Evolutionary conservation across 805 yeast genomes (phyloP).

Genomic region (Blastobotrys attinorum): DNA sequence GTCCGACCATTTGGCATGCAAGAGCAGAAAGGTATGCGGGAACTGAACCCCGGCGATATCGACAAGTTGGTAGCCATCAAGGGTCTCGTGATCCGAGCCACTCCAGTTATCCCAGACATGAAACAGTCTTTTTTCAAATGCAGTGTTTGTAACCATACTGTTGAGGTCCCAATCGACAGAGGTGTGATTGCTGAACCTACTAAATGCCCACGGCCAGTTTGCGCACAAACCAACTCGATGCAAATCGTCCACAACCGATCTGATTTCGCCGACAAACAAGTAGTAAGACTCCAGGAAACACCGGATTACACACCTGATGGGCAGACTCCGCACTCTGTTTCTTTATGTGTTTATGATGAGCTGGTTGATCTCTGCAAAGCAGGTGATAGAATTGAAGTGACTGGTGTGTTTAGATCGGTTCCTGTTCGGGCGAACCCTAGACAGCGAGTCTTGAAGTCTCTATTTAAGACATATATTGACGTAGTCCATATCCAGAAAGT

Average conservation of each 20-base stretch:
- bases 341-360: slow-evolving; percentile 91
- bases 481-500: slow-evolving; percentile 87
- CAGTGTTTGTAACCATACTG: slow-evolving; percentile 88
- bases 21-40: slow-evolving; percentile 70
- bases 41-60: slow-evolving; percentile 86
- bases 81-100: slow-evolving; percentile 82
- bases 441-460: slow-evolving; percentile 71
- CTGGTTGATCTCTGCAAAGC: slow-evolving; percentile 91
- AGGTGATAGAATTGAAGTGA: slow-evolving; percentile 92
- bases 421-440: slow-evolving; percentile 85
- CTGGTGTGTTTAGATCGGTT: slow-evolving; percentile 88
- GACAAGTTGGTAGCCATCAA: slow-evolving; percentile 87
- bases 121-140: slow-evolving; percentile 94
- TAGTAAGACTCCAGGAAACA: slow-evolving; percentile 87
- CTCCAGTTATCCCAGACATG: slow-evolving; percentile 96
- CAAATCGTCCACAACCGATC: slow-evolving; percentile 85
- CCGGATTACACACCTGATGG: slow-evolving; percentile 97
- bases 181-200: slow-evolving; percentile 93
- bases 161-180: slow-evolving; percentile 85
- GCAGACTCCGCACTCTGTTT: slow-evolving; percentile 95
- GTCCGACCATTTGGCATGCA: slow-evolving; percentile 85
- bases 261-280: slow-evolving; percentile 91
- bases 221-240: slow-evolving; percentile 82
- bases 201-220: slow-evolving; percentile 81
- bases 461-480: slow-evolving; percentile 89